Evolutionary conservation across 768 basidiomycete species (phyloP).

Genomic region (Auricularia heimuer): DNA sequence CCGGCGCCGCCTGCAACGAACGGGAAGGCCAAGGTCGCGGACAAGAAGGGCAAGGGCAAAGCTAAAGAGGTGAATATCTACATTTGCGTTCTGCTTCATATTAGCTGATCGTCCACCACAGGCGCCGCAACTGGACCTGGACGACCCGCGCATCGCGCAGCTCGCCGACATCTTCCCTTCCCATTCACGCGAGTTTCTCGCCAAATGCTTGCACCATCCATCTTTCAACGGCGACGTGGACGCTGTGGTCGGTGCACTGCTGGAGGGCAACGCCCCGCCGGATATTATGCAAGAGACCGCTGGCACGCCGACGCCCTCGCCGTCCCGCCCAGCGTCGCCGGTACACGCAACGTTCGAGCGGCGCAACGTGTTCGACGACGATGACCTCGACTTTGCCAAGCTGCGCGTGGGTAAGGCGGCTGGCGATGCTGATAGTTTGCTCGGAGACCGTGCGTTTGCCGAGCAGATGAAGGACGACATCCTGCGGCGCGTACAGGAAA

Average conservation of each 20-base stretch:
- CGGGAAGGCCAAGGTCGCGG: conserved; percentile 2
- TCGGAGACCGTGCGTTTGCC: conserved; percentile 46
- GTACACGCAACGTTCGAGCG: conserved; percentile 25
- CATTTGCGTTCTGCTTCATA: neutral
- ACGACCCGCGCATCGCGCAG: conserved; percentile 38
- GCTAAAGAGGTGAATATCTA: conserved; percentile 7
- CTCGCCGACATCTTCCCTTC: conserved; percentile 73
- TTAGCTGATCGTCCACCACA: neutral
- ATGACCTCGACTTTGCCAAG: conserved; percentile 51
- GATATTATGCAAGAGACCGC: conserved; percentile 8
- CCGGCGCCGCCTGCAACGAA: conserved; percentile 36
- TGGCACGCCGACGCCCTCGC: neutral
- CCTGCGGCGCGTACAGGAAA: conserved; percentile 60
- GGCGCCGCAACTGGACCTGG: conserved; percentile 42
- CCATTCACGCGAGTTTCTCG: conserved; percentile 44
- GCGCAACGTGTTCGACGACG: conserved; percentile 67
- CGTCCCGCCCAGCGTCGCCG: neutral
- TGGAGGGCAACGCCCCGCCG: conserved; percentile 59
- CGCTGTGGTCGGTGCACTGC: conserved; percentile 55
- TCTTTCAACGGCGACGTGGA: conserved; percentile 49
- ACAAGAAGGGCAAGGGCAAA: conserved; percentile 35
- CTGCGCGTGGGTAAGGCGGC: conserved; percentile 50
- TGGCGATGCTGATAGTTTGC: conserved; percentile 36
- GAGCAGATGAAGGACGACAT: conserved; percentile 79
- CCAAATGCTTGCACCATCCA: conserved; percentile 41